Evolutionary conservation across 768 basidiomycete species (phyloP).

Genomic region (Filobasidium wieringae): DNA sequence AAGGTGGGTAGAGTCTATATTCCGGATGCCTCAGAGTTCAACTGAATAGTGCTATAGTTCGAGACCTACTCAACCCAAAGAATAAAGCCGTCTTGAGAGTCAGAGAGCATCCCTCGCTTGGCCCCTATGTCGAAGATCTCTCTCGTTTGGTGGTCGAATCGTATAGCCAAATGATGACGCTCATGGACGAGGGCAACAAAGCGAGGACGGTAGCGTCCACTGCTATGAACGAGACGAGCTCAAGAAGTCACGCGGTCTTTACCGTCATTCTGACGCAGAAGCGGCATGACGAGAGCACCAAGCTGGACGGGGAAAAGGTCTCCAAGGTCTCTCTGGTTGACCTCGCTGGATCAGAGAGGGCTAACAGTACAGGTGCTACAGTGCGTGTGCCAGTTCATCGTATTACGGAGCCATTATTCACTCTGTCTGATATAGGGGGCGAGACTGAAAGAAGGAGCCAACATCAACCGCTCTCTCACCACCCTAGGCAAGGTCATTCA

Average conservation of each 20-base stretch:
- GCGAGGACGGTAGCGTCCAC: conserved; percentile 96
- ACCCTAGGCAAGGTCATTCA: conserved; percentile 97
- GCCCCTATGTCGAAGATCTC: conserved; percentile 97
- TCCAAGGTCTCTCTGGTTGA: conserved; percentile 96
- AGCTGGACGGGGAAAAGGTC: conserved; percentile 94
- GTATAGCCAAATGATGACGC: conserved; percentile 36
- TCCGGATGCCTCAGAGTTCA: background rate
- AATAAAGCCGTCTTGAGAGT: conserved; percentile 93
- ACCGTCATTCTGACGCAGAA: conserved; percentile 76
- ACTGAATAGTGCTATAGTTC: conserved; percentile 52
- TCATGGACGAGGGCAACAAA: conserved; percentile 19
- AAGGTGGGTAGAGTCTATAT: conserved; percentile 15
- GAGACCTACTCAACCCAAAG: conserved; percentile 92
- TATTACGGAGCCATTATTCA: background rate
- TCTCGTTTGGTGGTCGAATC: conserved; percentile 81
- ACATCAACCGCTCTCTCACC: conserved; percentile 97
- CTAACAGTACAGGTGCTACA: conserved; percentile 94
- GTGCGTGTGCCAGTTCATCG: conserved; percentile 12
- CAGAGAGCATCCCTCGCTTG: conserved; percentile 73
- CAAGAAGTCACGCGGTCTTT: conserved; percentile 95
- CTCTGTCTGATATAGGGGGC: background rate
- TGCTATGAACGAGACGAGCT: conserved; percentile 99
- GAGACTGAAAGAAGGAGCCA: conserved; percentile 55
- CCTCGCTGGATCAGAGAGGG: conserved; percentile 91
- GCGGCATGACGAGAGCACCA: conserved; percentile 67